These are phyloP conservation scores for Chionographis japonica DNA, from an alignment of 106 monocot species.

Conservation along the genomic window DNA sequence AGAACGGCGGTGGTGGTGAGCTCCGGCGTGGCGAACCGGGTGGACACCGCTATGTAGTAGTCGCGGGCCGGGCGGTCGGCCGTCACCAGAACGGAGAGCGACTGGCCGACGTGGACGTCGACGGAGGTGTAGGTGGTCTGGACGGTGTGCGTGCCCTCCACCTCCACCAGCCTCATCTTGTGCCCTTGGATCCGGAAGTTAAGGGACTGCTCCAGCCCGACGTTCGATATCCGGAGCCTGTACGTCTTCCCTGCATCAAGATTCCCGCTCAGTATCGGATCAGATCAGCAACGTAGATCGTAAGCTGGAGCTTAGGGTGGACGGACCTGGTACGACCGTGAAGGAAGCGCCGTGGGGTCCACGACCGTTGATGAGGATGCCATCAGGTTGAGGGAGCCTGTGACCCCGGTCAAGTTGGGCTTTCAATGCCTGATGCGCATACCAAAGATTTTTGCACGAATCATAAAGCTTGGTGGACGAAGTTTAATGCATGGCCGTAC, in stretches of 20 bases:
- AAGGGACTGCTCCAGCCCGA: slow-evolving; percentile 67
- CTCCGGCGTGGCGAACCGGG: slow-evolving; percentile 44
- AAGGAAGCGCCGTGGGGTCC: slow-evolving; percentile 46
- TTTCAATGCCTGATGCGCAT: slow-evolving; percentile 32
- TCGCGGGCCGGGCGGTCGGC: slow-evolving; percentile 47
- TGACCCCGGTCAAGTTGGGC: slow-evolving; percentile 51
- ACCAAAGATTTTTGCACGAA: no score
- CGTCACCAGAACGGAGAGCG: slow-evolving; percentile 67
- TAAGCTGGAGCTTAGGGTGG: neutral
- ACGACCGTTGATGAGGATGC: slow-evolving; percentile 79
- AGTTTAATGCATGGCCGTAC: no score
- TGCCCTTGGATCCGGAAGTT: slow-evolving; percentile 75
- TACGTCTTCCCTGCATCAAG: slow-evolving; percentile 65
- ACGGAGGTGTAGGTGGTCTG: slow-evolving; percentile 61
- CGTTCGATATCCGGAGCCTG: slow-evolving; percentile 84
- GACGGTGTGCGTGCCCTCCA: slow-evolving; percentile 86
- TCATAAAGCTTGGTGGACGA: no score
- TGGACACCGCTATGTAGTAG: slow-evolving; percentile 74
- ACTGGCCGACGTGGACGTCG: slow-evolving; percentile 79
- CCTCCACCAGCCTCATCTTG: slow-evolving; percentile 65
- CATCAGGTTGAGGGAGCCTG: slow-evolving; percentile 55
- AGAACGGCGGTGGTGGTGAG: slow-evolving; percentile 56
- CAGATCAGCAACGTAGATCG: neutral
- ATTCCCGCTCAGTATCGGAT: neutral
- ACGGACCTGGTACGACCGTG: slow-evolving; percentile 55